A percentile compares a stretch with the other conserved stretches of the same genome.
These are phyloP conservation scores for Claviceps pazoutovae DNA, from an alignment of 2,329 filamentous ascomycete species.

Conservation along the genomic window DNA sequence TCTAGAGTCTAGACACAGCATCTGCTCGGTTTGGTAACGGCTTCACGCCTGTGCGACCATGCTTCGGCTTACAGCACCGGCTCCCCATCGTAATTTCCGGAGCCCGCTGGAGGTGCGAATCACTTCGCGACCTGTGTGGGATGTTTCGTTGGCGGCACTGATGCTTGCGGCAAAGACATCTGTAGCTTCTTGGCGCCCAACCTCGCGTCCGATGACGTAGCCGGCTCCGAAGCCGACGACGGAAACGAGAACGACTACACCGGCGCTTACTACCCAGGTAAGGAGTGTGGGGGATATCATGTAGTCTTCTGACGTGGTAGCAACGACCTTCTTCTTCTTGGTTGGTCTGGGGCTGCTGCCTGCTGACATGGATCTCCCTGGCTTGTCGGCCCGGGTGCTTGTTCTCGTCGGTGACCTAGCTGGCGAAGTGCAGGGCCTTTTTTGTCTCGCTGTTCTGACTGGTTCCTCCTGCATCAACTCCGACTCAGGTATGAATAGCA, in stretches of 20 bases:
- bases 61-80: conserved; percentile 34
- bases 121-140: conserved; percentile 39
- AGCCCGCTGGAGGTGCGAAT: conserved; percentile 38
- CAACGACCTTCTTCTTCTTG: conserved; percentile 46
- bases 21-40: neutral
- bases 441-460: conserved; percentile 11
- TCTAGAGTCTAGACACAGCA: too few relatives aligned
- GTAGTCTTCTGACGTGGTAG: conserved; percentile 21
- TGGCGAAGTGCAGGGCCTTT: conserved; percentile 14
- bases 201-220: conserved; percentile 53
- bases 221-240: conserved; percentile 57
- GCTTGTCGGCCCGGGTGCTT: conserved; percentile 25
- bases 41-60: conserved; percentile 28
- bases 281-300: conserved; percentile 45
- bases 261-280: conserved; percentile 52
- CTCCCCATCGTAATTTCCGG: conserved; percentile 40
- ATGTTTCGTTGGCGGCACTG: conserved; percentile 29
- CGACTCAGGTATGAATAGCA: conserved; percentile 46
- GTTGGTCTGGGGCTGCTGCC: conserved; percentile 29
- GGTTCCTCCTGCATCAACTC: conserved; percentile 34
- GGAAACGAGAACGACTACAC: conserved; percentile 52
- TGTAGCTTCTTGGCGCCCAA: conserved; percentile 46
- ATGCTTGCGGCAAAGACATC: conserved; percentile 34
- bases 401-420: conserved; percentile 16
- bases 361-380: conserved; percentile 32